Base-by-base conservation (phyloP, 331 rosid species). In the Quercus tomentella region DNA sequence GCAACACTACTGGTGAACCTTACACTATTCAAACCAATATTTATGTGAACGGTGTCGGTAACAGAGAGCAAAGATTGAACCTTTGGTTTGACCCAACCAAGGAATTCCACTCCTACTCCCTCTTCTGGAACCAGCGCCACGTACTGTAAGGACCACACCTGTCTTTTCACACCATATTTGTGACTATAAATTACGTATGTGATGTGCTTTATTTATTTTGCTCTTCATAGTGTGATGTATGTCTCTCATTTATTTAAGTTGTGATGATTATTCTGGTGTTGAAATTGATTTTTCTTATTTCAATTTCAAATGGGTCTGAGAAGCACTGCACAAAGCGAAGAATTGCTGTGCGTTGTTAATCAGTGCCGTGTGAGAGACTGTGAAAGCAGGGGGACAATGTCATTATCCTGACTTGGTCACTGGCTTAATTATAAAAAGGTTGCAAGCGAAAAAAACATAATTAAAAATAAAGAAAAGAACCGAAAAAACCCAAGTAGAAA, bases 71-170 rank as follows among this genome's bases (percentile, higher is more conserved):
- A 65, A 96, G 99, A 43, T 87, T 96, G 72, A 83, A 93, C 83
- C 97, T 96, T 14, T 96, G 99, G 98, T 96, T 87, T 75, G 97
- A 93, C 55, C 99, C 99, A 54, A 31, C 98, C 49, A 76, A 43
- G 56, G 99, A 93, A 0, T 96, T 96, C 74, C 99, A 96, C 75
- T 55, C 89, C 45, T 96, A 96, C 78, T 85, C 97, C 10, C 67
- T 96, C 72, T 91, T 91, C 81, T 96, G 99, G 99, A 93, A 89
- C 85, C 97, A 88, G 72, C 96, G 92, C 75, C 98, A 90, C 87
- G 98, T 96, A 62, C 85, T 91, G 98, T 95, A 83, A 90, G 98
- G 54, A 49, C 54, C 35, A 61, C 56, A 45, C n/a, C 5, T 61
- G 45, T 52, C 67, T 25, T 14, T 41, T 69, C 8, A 63, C 52